Evolutionary conservation across 768 basidiomycete genomes (phyloP).

Genomic region (Pisolithus microcarpus): DNA sequence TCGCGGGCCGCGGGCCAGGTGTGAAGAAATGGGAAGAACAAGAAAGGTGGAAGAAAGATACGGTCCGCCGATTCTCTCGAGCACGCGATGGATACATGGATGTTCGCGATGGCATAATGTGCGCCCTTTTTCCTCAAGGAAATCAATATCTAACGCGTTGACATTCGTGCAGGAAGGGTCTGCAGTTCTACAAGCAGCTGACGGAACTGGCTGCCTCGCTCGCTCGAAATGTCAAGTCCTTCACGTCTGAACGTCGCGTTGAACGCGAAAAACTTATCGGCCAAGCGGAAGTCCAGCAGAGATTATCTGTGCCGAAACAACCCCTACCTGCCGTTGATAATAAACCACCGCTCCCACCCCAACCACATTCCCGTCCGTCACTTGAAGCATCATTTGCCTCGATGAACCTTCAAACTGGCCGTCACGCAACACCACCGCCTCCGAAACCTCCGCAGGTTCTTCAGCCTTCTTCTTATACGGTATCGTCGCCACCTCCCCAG

Average conservation of each 20-base stretch:
- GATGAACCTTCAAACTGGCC: constrained; percentile 40
- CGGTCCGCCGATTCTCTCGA: constrained; percentile 60
- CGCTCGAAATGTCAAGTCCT: constrained; percentile 50
- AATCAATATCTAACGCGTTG: constrained; percentile 4
- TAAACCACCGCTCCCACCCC: constrained; percentile 45
- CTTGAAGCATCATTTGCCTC: constrained; percentile 49
- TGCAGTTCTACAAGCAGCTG: constrained; percentile 84
- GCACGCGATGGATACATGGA: constrained; percentile 84
- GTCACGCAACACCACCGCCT: constrained; percentile 23
- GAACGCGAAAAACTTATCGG: constrained; percentile 67
- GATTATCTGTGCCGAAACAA: constrained; percentile 40
- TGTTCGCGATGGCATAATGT: constrained; percentile 79
- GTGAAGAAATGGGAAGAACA: constrained; percentile 77
- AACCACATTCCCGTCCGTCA: constrained; percentile 32
- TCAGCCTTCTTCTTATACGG: constrained; percentile 21
- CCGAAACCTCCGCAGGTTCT: constrained; percentile 17
- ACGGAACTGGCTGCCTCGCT: constrained; percentile 55
- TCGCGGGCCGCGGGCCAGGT: constrained; percentile 67
- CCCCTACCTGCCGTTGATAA: constrained; percentile 35
- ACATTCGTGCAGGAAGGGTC: constrained; percentile 57
- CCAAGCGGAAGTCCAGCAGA: constrained; percentile 66
- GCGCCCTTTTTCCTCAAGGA: constrained; percentile 26
- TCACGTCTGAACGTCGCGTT: constrained; percentile 51
- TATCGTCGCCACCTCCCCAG: constrained; percentile 7
- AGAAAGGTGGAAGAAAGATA: constrained; percentile 73